phyloP scores from a whole-genome alignment of 2,329 filamentous ascomycete species.

The Scedosporium minutisporum region DNA sequence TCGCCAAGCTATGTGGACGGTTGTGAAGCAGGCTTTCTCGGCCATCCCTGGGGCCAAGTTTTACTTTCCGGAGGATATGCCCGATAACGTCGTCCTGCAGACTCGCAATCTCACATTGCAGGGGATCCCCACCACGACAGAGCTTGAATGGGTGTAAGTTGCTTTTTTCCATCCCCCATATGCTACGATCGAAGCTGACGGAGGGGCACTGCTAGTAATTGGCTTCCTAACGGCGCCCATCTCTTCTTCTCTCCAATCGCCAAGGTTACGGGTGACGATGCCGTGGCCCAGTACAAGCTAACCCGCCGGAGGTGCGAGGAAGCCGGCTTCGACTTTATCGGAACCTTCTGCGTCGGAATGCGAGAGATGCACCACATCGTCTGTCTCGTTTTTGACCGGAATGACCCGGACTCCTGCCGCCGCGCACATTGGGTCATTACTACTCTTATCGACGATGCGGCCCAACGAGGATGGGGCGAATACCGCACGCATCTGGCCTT shows the following conservation, averaged over 20 bases:
- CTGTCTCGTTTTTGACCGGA: constrained; percentile 41
- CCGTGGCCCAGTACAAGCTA: constrained; percentile 21
- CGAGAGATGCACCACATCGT: constrained; percentile 34
- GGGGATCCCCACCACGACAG: constrained; percentile 27
- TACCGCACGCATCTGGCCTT: constrained; percentile 36
- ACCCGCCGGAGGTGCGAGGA: constrained; percentile 16
- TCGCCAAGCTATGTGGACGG: constrained; percentile 16
- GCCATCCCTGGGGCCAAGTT: constrained; percentile 23
- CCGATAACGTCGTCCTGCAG: constrained; percentile 21
- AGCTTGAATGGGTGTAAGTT: constrained; percentile 23
- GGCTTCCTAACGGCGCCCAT: constrained; percentile 27
- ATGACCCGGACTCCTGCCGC: constrained; percentile 25
- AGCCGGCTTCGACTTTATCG: constrained; percentile 20
- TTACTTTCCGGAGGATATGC: constrained; percentile 23
- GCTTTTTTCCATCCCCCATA: constrained; percentile 7
- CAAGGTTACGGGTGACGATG: constrained; percentile 23
- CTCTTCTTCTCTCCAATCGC: constrained; percentile 27
- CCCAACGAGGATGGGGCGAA: constrained; percentile 31
- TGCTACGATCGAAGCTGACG: constrained; percentile 6
- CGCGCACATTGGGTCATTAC: constrained; percentile 20
- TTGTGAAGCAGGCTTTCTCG: constrained; percentile 24
- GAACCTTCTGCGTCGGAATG: constrained; percentile 20
- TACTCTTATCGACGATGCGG: constrained; percentile 28
- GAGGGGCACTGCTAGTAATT: constrained; percentile 14
- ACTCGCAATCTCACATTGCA: constrained; percentile 18